phyloP scores from a whole-genome alignment of 2,329 filamentous ascomycete species.

The Apiospora aurea region DNA sequence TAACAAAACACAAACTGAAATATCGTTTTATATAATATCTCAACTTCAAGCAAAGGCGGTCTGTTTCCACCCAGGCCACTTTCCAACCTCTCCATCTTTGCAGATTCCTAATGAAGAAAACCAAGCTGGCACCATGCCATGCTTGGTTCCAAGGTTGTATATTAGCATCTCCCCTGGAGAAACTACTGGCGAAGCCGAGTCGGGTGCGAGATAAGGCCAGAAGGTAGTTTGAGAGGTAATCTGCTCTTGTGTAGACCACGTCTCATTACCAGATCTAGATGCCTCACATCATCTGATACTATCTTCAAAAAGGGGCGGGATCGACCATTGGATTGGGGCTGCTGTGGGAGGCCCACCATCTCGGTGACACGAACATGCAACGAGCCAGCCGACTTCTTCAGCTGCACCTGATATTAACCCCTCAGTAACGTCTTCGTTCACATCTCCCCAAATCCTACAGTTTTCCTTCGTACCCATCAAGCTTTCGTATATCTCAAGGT shows the following conservation, averaged over 20 bases:
- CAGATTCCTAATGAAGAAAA: neutral
- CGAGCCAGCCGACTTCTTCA: neutral
- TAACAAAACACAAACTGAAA: neutral
- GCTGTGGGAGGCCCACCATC: conserved; percentile 12
- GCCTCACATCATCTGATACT: neutral
- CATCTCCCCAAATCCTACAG: neutral
- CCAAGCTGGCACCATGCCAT: neutral
- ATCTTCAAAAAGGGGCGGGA: neutral
- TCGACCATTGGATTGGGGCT: neutral
- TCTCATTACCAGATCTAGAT: neutral
- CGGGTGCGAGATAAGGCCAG: neutral
- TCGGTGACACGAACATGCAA: neutral
- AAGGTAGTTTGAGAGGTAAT: no score
- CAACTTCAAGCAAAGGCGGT: neutral
- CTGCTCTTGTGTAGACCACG: neutral
- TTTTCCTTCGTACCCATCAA: neutral
- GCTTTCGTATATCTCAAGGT: neutral
- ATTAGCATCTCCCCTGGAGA: neutral
- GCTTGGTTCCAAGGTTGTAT: neutral
- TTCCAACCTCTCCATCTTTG: neutral
- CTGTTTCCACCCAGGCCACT: neutral
- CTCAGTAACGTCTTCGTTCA: neutral
- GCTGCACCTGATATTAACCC: neutral
- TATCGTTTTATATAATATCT: neutral
- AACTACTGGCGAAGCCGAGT: neutral